phyloP scores from a whole-genome alignment of 75 land plant species.

The Chamaecyparis obtusa region DNA sequence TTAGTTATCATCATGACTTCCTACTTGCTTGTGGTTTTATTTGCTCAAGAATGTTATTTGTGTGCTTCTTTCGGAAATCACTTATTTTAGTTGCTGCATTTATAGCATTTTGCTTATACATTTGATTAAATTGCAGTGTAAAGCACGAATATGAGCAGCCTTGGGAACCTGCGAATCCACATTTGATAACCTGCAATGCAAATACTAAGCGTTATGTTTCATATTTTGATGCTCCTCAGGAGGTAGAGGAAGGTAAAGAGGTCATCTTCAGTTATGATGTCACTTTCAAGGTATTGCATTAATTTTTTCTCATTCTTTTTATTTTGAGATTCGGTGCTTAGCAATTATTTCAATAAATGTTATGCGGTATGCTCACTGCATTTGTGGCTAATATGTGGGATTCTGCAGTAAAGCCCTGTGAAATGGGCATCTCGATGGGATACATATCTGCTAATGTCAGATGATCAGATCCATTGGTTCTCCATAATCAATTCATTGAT shows the following conservation, averaged over 20 bases:
- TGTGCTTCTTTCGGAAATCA: background rate
- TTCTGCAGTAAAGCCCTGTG: conserved; percentile 46
- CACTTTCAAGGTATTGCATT: conserved; percentile 51
- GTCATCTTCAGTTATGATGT: conserved; percentile 92
- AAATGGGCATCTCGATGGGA: conserved; percentile 87
- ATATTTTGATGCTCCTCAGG: conserved; percentile 63
- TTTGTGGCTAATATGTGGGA: background rate
- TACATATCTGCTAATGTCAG: conserved; percentile 65
- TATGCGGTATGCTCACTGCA: background rate
- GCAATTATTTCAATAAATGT: background rate
- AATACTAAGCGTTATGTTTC: conserved; percentile 52
- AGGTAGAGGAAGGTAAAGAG: conserved; percentile 68
- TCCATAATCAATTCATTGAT: conserved; percentile 69
- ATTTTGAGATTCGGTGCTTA: background rate
- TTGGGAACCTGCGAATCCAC: conserved; percentile 55
- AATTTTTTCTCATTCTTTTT: background rate
- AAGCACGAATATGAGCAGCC: conserved; percentile 69
- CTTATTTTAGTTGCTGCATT: background rate
- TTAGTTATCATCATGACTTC: background rate
- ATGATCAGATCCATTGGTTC: conserved; percentile 78
- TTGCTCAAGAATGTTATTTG: background rate
- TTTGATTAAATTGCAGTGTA: conserved; percentile 39
- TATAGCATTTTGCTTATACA: background rate
- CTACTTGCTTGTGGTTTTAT: background rate
- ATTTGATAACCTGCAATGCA: conserved; percentile 73